phyloP scores from a whole-genome alignment of 306 rosid species.

The Castanospermum australe region DNA sequence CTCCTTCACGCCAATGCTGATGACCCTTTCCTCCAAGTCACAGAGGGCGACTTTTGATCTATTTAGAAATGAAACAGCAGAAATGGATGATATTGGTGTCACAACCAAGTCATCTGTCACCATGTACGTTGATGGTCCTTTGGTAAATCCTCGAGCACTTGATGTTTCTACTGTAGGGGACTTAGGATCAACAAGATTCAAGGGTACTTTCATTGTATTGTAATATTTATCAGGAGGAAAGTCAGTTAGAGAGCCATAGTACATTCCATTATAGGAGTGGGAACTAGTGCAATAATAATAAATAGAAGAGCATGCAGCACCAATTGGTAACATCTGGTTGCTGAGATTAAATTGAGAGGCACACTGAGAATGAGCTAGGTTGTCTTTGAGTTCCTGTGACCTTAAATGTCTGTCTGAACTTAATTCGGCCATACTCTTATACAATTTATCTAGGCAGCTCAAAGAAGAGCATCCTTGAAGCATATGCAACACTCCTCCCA shows the following conservation, averaged over 20 bases:
- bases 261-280: too few relatives aligned
- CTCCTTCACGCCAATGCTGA: not conserved
- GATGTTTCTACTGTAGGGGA: not conserved
- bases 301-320: too few relatives aligned
- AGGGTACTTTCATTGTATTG: too few relatives aligned
- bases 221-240: too few relatives aligned
- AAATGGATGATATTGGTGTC: not conserved
- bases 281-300: not conserved
- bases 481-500: not conserved
- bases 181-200: not conserved
- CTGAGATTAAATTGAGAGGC: not conserved
- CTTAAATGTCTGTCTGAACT: not conserved
- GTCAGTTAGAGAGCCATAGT: too few relatives aligned
- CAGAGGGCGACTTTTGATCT: not conserved
- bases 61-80: not conserved
- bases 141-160: not conserved
- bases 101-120: not conserved
- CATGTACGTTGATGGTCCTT: not conserved
- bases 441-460: not conserved
- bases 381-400: not conserved
- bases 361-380: not conserved
- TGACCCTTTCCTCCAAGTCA: not conserved
- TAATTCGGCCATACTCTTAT: not conserved
- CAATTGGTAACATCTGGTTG: not conserved
- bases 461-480: not conserved